Evolutionary conservation across 1,139 yeast species (phyloP), one percentile per base, ranked within the genome.

Genomic region (Torulaspora pretoriensis): DNA sequence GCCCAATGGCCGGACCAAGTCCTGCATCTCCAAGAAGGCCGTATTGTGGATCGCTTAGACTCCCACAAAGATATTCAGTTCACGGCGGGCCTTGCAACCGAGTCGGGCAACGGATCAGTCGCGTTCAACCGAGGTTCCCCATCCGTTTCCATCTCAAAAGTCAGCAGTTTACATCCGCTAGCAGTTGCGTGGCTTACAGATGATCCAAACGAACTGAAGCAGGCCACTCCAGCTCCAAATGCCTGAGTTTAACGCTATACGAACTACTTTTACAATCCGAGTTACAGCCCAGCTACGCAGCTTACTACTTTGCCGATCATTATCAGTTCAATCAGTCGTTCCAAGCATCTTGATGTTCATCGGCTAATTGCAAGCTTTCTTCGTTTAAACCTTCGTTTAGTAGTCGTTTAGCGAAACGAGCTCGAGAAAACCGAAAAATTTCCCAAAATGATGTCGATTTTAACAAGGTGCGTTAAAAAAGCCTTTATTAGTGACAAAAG

Each of bases 1-100:
- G 88, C 87, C 13, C 68, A 71, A 38, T 92, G 97, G 96, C 95
- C 97, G 37, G 86, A 94, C 41, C 73, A 83, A 43, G 72, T 92
- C 9, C 73, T 83, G n/a, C 97, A 92, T 65, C 71, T 92, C 57
- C 80, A 78, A 55, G 75, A 79, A 43, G 97, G 97, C 35, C 68
- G 53, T 61, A 74, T 71, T 43, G 55, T 61, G 40, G 67, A 57
- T 46, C 55, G 48, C 38, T 47, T 64, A 46, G 49, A 62, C 57
- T 68, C 55, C 46, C 61, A 61, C 8, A 51, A 61, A 31, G 65
- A 69, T 47, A 56, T 71, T 48, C 51, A 55, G 9, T 74, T 71
- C 45, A 73, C 71, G 43, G 48, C 48, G 6, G 43, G 52, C 31
- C 37, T 43, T 9, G 35, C 42, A 27, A 30, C 31, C 17, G 43